Evolutionary conservation across 805 yeast genomes (phyloP), one percentile per base, ranked within the genome.

Genomic region (Middelhovenomyces tepae): DNA sequence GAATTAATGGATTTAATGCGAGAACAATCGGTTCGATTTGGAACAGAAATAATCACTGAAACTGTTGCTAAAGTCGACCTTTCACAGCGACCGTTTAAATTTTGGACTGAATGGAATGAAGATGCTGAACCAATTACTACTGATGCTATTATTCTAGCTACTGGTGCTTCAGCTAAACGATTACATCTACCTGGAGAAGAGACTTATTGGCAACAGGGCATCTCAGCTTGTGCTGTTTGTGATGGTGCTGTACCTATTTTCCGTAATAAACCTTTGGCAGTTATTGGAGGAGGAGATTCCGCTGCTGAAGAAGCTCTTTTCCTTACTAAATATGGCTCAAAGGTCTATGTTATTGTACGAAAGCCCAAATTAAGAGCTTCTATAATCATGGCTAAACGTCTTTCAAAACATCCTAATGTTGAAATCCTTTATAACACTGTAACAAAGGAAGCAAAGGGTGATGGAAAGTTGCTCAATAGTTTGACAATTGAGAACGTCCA

Each of bases 161-260:
- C 99, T 30, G 99, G 99, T 56, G 99, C 99, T 15, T 80, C 94
- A 25, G 99, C 99, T 39, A 85, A 79, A 71, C 83, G 98, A 69
- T 71, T 91, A 64, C 64, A 73, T 56, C 67, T 91, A 42, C 95
- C 96, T 39, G 99, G 99, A 51, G 98, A 91, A 67, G 97, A 91
- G 47, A 71, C 73, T 22, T 91, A 91, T 74, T 91, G 99, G 99
- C 99, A 91, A 69, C 81, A 80, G 59, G 99, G 99, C 61, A 91
- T 91, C 47, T 83, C 95, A 48, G 99, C 99, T 11, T 91, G 99
- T 70, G 99, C 99, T 25, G 98, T 91, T 42, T 91, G 99, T 67
- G 99, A 91, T 59, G 99, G 99, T 63, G 99, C 99, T 21, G 94
- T 91, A 31, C 99, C 99, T 50, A 87, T 91, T 50, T 91, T 91